A percentile compares a stretch with the other conserved stretches of the same genome.
Conservation (phyloP, 768 basidiomycete genomes). For the Psilocybe azurescens region DNA sequence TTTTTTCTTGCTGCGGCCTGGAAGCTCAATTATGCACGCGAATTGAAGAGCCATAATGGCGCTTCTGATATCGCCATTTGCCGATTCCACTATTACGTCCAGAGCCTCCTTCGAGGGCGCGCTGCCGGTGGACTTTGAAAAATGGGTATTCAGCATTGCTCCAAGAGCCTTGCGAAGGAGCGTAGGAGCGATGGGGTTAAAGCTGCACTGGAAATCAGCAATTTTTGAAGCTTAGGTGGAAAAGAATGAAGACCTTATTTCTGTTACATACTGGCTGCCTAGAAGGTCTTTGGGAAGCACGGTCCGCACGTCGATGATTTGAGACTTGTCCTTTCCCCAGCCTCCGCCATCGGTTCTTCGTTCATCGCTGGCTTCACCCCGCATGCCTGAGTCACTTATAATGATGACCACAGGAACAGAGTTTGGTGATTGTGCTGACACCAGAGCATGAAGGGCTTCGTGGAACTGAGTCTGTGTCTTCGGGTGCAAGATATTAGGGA, state of each 20-base stretch:
- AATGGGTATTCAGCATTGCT: slow-evolving; percentile 55
- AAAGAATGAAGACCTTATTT: slow-evolving; percentile 60
- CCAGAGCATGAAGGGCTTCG: slow-evolving; percentile 63
- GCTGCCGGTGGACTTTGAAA: slow-evolving; percentile 34
- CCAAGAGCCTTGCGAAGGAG: slow-evolving; percentile 82
- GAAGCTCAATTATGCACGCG: slow-evolving; percentile 56
- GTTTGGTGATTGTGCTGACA: slow-evolving; percentile 37
- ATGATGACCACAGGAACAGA: slow-evolving; percentile 80
- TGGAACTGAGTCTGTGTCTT: slow-evolving; percentile 77
- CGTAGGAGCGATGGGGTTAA: slow-evolving; percentile 91
- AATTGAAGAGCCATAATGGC: slow-evolving; percentile 96
- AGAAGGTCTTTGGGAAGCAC: slow-evolving; percentile 75
- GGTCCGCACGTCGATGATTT: slow-evolving; percentile 64
- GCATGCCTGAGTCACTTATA: slow-evolving; percentile 80
- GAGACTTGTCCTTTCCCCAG: slow-evolving; percentile 50
- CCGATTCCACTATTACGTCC: slow-evolving; percentile 76
- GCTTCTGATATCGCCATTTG: slow-evolving; percentile 91
- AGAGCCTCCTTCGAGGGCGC: slow-evolving; percentile 69
- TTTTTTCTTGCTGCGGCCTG: slow-evolving; percentile 39
- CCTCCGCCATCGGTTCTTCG: slow-evolving; percentile 42
- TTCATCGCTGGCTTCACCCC: slow-evolving; percentile 70
- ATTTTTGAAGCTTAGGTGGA: slow-evolving; percentile 1
- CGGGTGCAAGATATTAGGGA: slow-evolving; percentile 87
- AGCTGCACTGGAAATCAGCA: slow-evolving; percentile 49
- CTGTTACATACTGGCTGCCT: slow-evolving; percentile 75